Evolutionary conservation across 345 rosid genomes (phyloP), one percentile per base, ranked within the genome.

Genomic region (Gossypium thurberi): DNA sequence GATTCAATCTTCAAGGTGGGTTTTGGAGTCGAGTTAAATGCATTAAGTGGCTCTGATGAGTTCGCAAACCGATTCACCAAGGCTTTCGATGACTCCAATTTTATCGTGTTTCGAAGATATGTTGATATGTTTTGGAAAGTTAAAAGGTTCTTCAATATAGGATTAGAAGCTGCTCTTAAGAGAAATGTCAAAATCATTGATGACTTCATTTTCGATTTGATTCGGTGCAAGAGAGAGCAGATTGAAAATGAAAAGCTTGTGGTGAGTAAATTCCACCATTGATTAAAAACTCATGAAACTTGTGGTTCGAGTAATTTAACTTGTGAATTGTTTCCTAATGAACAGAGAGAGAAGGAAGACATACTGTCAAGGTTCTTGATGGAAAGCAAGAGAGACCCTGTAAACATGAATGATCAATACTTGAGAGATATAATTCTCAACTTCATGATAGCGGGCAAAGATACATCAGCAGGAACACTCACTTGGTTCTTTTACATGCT

Each of bases 401-500:
- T 67, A 56, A 67, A 48, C 21, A 67, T 67, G 57, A 67, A 10
- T 4, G 71, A 67, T 67, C 20, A 1, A 15, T 81, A 74, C 66
- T 56, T 81, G 62, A 61, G 74, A 23, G 84, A 81, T 66, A 78
- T 77, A 25, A 78, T 77, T 18, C 80, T 77, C 12, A 74, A 46
- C 65, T 74, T 81, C 64, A 58, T 77, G 2, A 55, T 76, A 33
- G 81, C 83, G 4, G 78, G 81, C 9, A 77, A 77, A 75, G 81
- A 81, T 69, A 64, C 80, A 48, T 65, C 74, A 13, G 78, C 78
- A 8, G 46, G 25, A 10, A 58, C 78, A 25, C 76, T 81, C 15
- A 74, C 78, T 37, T 81, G 78, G 76, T 77, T 81, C 71, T 33
- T 81, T 10, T 77, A 74, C 76, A 51, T 81, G 81, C 78, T 81